A percentile compares a stretch with the other conserved stretches of the same genome.
These are phyloP conservation scores for Polygonum maritimum DNA, from an alignment of 148 eudicot genomes.

Conservation along the genomic window DNA sequence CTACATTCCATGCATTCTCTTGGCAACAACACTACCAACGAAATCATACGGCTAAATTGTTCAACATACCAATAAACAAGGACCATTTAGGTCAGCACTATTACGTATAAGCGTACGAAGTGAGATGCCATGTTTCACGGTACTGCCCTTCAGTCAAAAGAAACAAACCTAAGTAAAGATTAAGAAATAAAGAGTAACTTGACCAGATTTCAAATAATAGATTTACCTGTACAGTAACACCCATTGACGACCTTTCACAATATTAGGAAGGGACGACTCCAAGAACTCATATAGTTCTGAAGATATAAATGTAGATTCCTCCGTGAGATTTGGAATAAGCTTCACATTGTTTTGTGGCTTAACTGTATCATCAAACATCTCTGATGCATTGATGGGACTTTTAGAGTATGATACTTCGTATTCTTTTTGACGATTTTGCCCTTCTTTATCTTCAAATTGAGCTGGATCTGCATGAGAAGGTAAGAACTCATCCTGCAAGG, in stretches of 20 bases:
- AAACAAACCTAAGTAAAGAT: slow-evolving; percentile 12
- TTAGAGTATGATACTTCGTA: slow-evolving; percentile 25
- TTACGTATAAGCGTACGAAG: slow-evolving; percentile 82
- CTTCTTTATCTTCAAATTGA: slow-evolving; percentile 21
- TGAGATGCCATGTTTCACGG: slow-evolving; percentile 88
- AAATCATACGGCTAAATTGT: neutral
- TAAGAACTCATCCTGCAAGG: slow-evolving; percentile 33
- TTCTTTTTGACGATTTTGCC: slow-evolving; percentile 18
- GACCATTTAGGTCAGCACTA: slow-evolving; percentile 73
- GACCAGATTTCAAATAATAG: slow-evolving; percentile 14
- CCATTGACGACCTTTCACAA: slow-evolving; percentile 97
- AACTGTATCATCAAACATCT: slow-evolving; percentile 61
- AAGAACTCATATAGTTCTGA: slow-evolving; percentile 61
- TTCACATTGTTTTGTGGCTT: slow-evolving; percentile 31
- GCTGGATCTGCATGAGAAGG: slow-evolving; percentile 23
- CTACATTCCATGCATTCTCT: neutral
- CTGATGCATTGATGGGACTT: slow-evolving; percentile 31
- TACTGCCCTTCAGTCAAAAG: slow-evolving; percentile 96
- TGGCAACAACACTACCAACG: neutral
- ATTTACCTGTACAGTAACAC: slow-evolving; percentile 77
- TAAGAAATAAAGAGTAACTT: neutral
- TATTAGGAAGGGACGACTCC: slow-evolving; percentile 71
- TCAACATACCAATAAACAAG: slow-evolving; percentile 71
- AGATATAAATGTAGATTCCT: slow-evolving; percentile 59
- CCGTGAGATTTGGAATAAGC: slow-evolving; percentile 53